Percentiles rank a stretch among this genome's conserved stretches.
Evolutionary conservation across 495 filamentous ascomycete genomes (phyloP).

Genomic region (Chaetomidium leptoderma): DNA sequence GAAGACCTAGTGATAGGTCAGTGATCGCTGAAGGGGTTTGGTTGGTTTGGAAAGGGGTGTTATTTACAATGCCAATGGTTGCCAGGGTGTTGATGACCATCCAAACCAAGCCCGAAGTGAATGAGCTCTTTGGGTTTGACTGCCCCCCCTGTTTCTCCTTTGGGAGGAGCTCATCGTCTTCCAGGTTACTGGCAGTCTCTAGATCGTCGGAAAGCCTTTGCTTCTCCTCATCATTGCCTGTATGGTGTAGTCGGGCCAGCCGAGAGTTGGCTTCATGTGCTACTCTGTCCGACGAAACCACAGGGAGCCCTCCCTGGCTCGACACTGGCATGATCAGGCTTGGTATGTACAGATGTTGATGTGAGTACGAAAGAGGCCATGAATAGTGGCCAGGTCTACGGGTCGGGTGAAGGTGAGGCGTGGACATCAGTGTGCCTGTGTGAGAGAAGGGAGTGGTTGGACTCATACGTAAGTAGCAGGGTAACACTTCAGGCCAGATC

Average conservation of each 20-base stretch:
- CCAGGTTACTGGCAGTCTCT: slow-evolving; percentile 27
- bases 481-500: slow-evolving; percentile 1
- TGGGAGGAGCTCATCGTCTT: slow-evolving; percentile 37
- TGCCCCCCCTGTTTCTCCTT: slow-evolving; percentile 7
- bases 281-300: slow-evolving; percentile 29
- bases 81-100: slow-evolving; percentile 57
- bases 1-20: slow-evolving; percentile 55
- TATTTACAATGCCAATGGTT: slow-evolving; percentile 55
- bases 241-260: slow-evolving; percentile 21
- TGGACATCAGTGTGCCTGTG: too few relatives aligned
- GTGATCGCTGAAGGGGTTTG: slow-evolving; percentile 1
- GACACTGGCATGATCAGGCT: too few relatives aligned
- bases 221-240: slow-evolving; percentile 27
- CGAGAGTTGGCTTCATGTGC: slow-evolving; percentile 21
- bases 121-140: slow-evolving; percentile 9
- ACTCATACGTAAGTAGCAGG: too few relatives aligned
- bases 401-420: background rate
- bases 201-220: slow-evolving; percentile 27
- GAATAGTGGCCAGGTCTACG: background rate
- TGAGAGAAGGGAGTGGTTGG: too few relatives aligned
- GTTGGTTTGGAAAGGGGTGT: slow-evolving; percentile 7
- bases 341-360: too few relatives aligned
- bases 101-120: slow-evolving; percentile 46
- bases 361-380: too few relatives aligned
- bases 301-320: slow-evolving; percentile 24